Conservation (phyloP, 1,284 basidiomycete species). For the Microbotryum scabiosae region DNA sequence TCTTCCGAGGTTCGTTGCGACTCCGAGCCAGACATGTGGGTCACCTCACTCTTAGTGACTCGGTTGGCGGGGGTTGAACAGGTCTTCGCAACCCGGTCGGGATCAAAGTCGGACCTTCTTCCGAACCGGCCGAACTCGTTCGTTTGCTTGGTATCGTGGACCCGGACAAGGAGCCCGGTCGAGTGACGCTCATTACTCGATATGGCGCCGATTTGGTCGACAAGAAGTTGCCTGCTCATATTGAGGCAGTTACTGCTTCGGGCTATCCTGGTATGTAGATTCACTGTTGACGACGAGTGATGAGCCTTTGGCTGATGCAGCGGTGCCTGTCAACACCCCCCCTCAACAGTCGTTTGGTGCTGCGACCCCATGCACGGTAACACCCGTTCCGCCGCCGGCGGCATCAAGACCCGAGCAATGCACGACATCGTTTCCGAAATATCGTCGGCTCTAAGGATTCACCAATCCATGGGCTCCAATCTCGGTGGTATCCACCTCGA, state of each 20-base stretch:
- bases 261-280: slow-evolving; percentile 52
- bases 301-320: neutral
- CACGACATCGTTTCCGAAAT: slow-evolving; percentile 84
- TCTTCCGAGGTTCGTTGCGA: slow-evolving; percentile 15
- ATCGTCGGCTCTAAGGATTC: slow-evolving; percentile 70
- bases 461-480: slow-evolving; percentile 58
- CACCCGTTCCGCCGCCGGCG: slow-evolving; percentile 58
- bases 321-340: no score
- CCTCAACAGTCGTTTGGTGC: slow-evolving; percentile 84
- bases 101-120: slow-evolving; percentile 87
- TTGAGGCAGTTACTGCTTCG: slow-evolving; percentile 69
- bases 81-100: slow-evolving; percentile 95
- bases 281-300: neutral
- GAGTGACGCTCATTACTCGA: slow-evolving; percentile 82
- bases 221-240: slow-evolving; percentile 66
- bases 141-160: slow-evolving; percentile 74
- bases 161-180: slow-evolving; percentile 68
- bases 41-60: neutral
- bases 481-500: slow-evolving; percentile 95
- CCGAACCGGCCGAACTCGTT: slow-evolving; percentile 73
- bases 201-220: slow-evolving; percentile 85
- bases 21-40: no score
- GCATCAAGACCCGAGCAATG: slow-evolving; percentile 76
- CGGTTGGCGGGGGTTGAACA: slow-evolving; percentile 55
- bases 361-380: slow-evolving; percentile 94